Evolutionary conservation across 2,329 filamentous ascomycete species (phyloP), one percentile per base, ranked within the genome.

Genomic region (Fusarium nisikadoi): DNA sequence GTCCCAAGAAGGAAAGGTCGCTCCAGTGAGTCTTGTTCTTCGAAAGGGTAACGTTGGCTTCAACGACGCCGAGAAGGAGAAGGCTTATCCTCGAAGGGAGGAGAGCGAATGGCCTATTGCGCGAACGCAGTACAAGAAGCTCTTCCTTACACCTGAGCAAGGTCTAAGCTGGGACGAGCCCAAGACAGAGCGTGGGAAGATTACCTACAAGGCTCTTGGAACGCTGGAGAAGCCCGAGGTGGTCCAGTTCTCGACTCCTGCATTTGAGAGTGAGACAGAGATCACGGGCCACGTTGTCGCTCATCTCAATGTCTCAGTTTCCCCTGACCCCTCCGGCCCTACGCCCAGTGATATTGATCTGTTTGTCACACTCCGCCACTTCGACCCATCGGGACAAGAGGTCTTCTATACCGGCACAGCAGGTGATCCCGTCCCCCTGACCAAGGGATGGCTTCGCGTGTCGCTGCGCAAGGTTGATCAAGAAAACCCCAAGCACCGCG

Each of bases 41-140:
- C 85, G 91, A 17, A 91, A 91, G 76, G 91, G 91, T 5, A 86
- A 93, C 47, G 86, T 91, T 0, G 91, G 91, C 1, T 89, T 88
- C 83, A 91, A 93, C 77, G 83, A 93, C 59, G 84, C 91, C 0
- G 83, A 86, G 67, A 86, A 83, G 4, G 91, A 93, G 75, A 86
- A 85, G 72, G 76, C 77, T 0, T 93, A 87, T 73, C 70, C 81
- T 3, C 83, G 87, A 27, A 83, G 91, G 4, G 82, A 83, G 4
- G 91, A 93, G 77, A 82, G 78, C 8, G 88, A 89, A 54, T 94
- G 91, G 91, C 92, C 91, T 0, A 89, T 93, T 54, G 85, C 89
- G 2, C 81, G 90, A 33, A 93, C 91, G 0, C 77, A 86, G 62
- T 93, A 92, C 76, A 90, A 86, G 0, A 86, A 85, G 13, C 92